Conservation (phyloP, 805 yeast species). For the Debaryomyces hansenii region DNA sequence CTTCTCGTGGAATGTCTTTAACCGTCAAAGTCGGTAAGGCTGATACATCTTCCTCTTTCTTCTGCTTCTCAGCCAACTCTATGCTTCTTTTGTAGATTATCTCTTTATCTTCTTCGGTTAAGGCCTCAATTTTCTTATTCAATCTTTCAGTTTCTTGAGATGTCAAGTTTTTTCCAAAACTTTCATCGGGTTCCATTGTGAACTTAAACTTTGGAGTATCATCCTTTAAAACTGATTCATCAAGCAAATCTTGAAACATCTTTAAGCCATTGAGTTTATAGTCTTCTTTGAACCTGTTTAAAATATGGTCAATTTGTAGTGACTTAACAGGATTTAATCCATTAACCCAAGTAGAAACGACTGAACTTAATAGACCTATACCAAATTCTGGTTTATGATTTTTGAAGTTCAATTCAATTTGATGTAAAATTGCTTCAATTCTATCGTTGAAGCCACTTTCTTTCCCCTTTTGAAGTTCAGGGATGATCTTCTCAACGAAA, state of each 20-base stretch:
- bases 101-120: slow-evolving; percentile 58
- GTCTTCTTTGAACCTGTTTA: slow-evolving; percentile 62
- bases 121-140: slow-evolving; percentile 33
- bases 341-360: slow-evolving; percentile 87
- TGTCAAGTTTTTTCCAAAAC: slow-evolving; percentile 50
- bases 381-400: slow-evolving; percentile 93
- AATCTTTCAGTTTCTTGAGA: slow-evolving; percentile 60
- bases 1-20: slow-evolving; percentile 65
- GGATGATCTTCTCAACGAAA: slow-evolving; percentile 40
- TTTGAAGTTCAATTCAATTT: slow-evolving; percentile 77
- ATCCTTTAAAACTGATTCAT: slow-evolving; percentile 48
- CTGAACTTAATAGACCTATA: slow-evolving; percentile 64
- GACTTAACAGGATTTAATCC: slow-evolving; percentile 71
- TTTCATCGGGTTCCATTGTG: slow-evolving; percentile 69
- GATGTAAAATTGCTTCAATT: slow-evolving; percentile 86
- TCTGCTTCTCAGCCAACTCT: slow-evolving; percentile 61
- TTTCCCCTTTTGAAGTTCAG: slow-evolving; percentile 25
- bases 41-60: slow-evolving; percentile 68
- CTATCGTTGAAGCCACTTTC: slow-evolving; percentile 33
- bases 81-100: slow-evolving; percentile 61
- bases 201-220: slow-evolving; percentile 61
- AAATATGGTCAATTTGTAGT: slow-evolving; percentile 62
- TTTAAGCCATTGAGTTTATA: slow-evolving; percentile 47
- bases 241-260: slow-evolving; percentile 61
- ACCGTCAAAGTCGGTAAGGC: slow-evolving; percentile 77